Percentiles rank a stretch among this genome's conserved stretches.
phyloP scores from a whole-genome alignment of 495 filamentous ascomycete species.

The Amniculicola lignicola region DNA sequence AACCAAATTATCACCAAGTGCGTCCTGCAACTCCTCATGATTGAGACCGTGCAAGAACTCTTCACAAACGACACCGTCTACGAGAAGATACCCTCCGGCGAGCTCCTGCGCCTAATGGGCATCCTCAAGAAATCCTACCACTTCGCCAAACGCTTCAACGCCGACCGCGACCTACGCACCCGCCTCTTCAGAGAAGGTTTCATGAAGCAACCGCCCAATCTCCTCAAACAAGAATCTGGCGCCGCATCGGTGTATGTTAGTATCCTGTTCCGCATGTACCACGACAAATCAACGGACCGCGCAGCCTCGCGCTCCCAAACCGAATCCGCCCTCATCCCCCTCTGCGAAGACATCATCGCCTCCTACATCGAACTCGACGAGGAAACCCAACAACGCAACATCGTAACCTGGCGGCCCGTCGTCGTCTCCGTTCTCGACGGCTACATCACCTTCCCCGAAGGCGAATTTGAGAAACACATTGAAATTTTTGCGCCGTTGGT shows the following conservation, averaged over 20 bases:
- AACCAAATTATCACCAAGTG: constrained; percentile 99
- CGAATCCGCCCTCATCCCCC: constrained; percentile 86
- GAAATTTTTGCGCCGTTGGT: constrained; percentile 79
- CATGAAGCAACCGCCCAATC: constrained; percentile 98
- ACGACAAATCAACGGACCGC: constrained; percentile 78
- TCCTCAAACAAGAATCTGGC: constrained; percentile 96
- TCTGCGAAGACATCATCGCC: constrained; percentile 88
- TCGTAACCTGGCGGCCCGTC: constrained; percentile 92
- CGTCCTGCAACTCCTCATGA: constrained; percentile 96
- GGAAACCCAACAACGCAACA: constrained; percentile 92
- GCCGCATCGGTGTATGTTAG: constrained; percentile 89
- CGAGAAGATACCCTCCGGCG: constrained; percentile 79
- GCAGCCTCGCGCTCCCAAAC: constrained; percentile 73
- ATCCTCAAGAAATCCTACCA: constrained; percentile 91
- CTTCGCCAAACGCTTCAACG: constrained; percentile 96
- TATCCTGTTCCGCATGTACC: constrained; percentile 95
- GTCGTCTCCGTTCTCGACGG: constrained; percentile 98
- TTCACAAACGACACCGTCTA: constrained; percentile 98
- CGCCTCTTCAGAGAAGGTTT: constrained; percentile 94
- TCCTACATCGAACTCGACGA: constrained; percentile 82
- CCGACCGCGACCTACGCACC: constrained; percentile 92
- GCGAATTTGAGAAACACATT: constrained; percentile 76
- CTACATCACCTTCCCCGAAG: constrained; percentile 80
- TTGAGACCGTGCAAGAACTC: constrained; percentile 96
- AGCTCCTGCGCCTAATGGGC: constrained; percentile 88